Base-by-base conservation (phyloP, 352 stramenopile genomes). In the Blastocystis hominis region DNA sequence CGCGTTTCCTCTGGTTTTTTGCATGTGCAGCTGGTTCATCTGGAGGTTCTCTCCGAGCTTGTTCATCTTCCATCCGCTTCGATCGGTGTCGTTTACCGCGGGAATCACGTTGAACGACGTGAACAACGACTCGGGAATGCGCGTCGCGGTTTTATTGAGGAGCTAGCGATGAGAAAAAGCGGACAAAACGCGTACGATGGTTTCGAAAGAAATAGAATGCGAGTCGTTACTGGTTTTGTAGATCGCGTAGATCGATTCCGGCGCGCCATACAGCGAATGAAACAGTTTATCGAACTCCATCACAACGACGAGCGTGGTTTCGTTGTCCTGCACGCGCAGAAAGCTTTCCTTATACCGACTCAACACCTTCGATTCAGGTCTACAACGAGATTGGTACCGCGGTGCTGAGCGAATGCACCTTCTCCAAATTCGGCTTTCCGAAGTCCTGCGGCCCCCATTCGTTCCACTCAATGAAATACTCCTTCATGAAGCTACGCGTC, bases 401-500 rank as follows among this genome's bases (percentile, higher is more conserved):
- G 5, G 50, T 30, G 44, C 72, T 66, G 4, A 68, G 10, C 34
- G 66, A 38, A 30, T 84, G 72, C 40, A 66, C 72, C 38, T 64
- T 61, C 24, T 84, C 72, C 38, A 84, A 30, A 84, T 84, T 36
- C 38, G 72, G 72, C 72, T 84, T 87, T 5, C 77, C 77, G 24
- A 87, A 87, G 40, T 87, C 77, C 40, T 87, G 77, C 15, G 77
- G 77, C 15, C 77, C 77, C 77, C 77, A 87, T 44, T 87, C 62
- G 55, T 87, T 87, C 77, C 77, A 87, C n/a, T 77, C 77, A 44
- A 87, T 87, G 66, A 87, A 87, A 47, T 87, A 87, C 36, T 87
- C 77, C 0, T 87, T 53, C 3, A 87, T n/a, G 47, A 63, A 87
- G 40, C 72, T 77, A 77, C 6, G 6, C n/a, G 3, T 44, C 36